Conservation (phyloP, 2,329 filamentous ascomycete genomes). For the Aspergillus pseudoterreus region DNA sequence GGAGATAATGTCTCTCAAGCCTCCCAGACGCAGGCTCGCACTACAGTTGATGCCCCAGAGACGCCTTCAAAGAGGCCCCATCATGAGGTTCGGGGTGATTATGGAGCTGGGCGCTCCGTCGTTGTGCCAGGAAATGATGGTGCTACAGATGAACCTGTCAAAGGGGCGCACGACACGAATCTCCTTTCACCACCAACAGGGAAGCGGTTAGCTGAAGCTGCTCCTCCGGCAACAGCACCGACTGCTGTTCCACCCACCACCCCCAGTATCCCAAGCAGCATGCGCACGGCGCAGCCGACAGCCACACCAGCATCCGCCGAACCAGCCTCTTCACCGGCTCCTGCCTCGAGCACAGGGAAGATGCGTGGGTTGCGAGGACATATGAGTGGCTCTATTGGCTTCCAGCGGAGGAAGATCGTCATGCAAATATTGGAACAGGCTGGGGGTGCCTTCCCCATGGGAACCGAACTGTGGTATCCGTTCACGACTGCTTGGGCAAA, state of each 20-base stretch:
- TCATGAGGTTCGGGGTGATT: neutral
- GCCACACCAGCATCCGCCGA: neutral
- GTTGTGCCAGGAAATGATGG: neutral
- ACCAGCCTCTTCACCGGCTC: neutral
- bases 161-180: too few species aligned
- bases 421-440: slow-evolving; percentile 53
- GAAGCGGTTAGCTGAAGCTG: neutral
- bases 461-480: slow-evolving; percentile 53
- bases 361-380: slow-evolving; percentile 9
- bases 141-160: neutral
- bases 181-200: neutral
- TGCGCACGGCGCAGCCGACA: neutral
- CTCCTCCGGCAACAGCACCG: neutral
- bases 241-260: neutral
- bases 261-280: neutral
- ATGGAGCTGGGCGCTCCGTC: neutral
- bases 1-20: too few species aligned
- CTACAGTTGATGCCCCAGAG: neutral
- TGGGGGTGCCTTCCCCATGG: slow-evolving; percentile 54
- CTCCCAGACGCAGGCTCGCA: too few species aligned
- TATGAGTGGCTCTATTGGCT: slow-evolving; percentile 42
- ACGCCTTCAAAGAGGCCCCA: slow-evolving; percentile 16
- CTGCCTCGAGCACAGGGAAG: slow-evolving; percentile 6
- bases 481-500: slow-evolving; percentile 53
- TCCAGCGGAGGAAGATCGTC: slow-evolving; percentile 49